Evolutionary conservation across 768 basidiomycete genomes (phyloP).

Genomic region (Leccinum boreale): DNA sequence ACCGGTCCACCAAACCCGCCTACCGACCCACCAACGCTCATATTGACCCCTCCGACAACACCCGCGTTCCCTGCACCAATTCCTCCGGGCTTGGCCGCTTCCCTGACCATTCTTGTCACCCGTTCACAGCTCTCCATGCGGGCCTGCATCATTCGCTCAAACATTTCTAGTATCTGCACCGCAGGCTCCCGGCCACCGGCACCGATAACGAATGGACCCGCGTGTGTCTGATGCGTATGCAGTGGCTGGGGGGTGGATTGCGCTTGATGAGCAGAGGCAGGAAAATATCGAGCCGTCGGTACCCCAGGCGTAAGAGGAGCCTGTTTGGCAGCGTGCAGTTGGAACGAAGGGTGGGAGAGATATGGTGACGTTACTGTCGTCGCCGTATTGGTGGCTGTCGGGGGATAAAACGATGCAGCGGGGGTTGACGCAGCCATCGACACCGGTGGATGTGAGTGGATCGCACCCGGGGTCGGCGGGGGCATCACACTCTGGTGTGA

Average conservation of each 20-base stretch:
- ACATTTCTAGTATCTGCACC: conserved; percentile 60
- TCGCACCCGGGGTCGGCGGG: conserved; percentile 10
- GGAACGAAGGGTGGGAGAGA: conserved; percentile 29
- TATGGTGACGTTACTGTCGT: conserved; percentile 33
- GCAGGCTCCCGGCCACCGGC: conserved; percentile 35
- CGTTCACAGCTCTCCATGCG: conserved; percentile 76
- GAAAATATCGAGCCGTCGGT: conserved; percentile 4
- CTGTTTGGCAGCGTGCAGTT: conserved; percentile 18
- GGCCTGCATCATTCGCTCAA: conserved; percentile 68
- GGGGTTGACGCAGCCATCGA: conserved; percentile 17
- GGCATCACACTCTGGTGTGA: conserved; percentile 18
- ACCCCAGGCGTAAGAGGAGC: conserved; percentile 11
- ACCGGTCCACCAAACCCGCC: conserved; percentile 30
- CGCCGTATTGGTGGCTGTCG: conserved; percentile 28
- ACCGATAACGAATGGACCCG: conserved; percentile 28
- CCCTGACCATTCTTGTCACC: conserved; percentile 52
- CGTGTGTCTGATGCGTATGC: conserved; percentile 12
- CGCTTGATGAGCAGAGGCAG: conserved; percentile 13
- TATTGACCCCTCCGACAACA: conserved; percentile 6
- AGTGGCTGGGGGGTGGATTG: conserved; percentile 6
- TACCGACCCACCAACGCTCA: conserved; percentile 28
- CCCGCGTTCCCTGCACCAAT: conserved; percentile 6
- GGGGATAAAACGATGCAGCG: conserved; percentile 26
- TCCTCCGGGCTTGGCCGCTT: conserved; percentile 25
- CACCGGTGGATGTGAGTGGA: conserved; percentile 15